Evolutionary conservation across 2,329 filamentous ascomycete species (phyloP).

Genomic region (Pseudogymnoascus sp.): DNA sequence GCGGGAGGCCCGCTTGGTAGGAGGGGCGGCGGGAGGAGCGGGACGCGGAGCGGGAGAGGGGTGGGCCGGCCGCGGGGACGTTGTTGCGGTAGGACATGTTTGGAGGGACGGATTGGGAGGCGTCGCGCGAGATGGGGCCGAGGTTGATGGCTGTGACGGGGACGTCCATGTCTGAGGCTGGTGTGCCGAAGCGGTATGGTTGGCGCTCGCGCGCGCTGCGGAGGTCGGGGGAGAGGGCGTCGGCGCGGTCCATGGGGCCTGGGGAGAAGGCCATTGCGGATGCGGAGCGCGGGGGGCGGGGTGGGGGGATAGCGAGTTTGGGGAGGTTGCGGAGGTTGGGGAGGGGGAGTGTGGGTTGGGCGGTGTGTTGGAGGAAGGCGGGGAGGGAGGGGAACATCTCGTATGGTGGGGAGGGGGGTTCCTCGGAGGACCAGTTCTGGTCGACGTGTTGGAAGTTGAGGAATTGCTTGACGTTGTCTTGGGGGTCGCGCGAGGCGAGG

Average conservation of each 20-base stretch:
- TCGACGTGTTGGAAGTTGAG: constrained; percentile 69
- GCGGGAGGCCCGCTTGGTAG: constrained; percentile 45
- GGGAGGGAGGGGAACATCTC: constrained; percentile 46
- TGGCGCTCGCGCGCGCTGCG: constrained; percentile 43
- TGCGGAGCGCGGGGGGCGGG: constrained; percentile 25
- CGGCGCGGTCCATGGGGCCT: constrained; percentile 44
- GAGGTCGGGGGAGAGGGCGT: constrained; percentile 47
- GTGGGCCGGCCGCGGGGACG: constrained; percentile 18
- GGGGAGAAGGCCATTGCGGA: constrained; percentile 36
- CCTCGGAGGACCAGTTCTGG: constrained; percentile 37
- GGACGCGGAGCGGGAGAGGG: constrained; percentile 20
- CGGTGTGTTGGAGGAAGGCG: constrained; percentile 4
- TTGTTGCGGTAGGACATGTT: constrained; percentile 72
- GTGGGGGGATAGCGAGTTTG: constrained; percentile 51
- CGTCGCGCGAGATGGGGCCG: constrained; percentile 67
- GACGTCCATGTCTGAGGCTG: constrained; percentile 84
- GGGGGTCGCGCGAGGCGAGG: constrained; percentile 67
- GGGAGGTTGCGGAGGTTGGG: constrained; percentile 51
- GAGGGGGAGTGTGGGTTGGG: constrained; percentile 32
- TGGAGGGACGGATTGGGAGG: constrained; percentile 85
- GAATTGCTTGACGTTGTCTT: constrained; percentile 90
- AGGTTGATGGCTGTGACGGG: constrained; percentile 66
- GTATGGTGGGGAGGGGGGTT: constrained; percentile 63
- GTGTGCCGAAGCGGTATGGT: constrained; percentile 71
- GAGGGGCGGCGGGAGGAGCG: constrained; percentile 32